A percentile compares a stretch with the other conserved stretches of the same genome.
Conservation (phyloP, 305 asterid species). For the Fraxinus paxiana region DNA sequence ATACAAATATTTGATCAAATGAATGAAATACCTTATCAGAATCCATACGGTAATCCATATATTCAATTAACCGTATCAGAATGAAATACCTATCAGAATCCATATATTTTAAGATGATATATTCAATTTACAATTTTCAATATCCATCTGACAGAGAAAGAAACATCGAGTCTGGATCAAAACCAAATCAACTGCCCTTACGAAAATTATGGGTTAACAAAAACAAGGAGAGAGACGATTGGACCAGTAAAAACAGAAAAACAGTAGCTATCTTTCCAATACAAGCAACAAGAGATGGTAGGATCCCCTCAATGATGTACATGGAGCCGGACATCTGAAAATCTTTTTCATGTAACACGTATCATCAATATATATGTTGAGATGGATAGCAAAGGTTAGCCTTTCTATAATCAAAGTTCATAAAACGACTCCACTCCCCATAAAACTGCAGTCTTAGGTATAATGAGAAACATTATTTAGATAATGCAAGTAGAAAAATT, state of each 20-base stretch:
- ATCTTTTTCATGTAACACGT: not conserved
- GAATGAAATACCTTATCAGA: conserved; percentile 12
- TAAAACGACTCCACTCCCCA: not conserved
- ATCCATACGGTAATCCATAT: conserved; percentile 13
- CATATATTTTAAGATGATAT: not conserved
- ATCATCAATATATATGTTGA: not conserved
- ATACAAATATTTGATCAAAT: conserved; percentile 13
- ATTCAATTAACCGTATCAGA: no score
- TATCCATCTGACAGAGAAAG: conserved; percentile 7
- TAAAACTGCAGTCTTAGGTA: not conserved
- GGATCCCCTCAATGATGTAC: not conserved
- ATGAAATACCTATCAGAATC: no score
- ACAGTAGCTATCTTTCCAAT: not conserved
- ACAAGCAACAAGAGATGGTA: not conserved
- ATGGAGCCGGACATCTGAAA: not conserved
- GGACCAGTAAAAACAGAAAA: not conserved
- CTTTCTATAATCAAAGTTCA: not conserved
- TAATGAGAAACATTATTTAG: not conserved
- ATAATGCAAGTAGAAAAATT: not conserved
- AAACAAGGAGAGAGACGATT: not conserved
- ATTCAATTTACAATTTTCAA: conserved; percentile 4
- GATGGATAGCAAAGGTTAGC: not conserved
- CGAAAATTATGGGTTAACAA: not conserved
- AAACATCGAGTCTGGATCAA: conserved; percentile 1
- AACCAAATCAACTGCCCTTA: not conserved